phyloP scores from a whole-genome alignment of 805 yeast species.

The Dipodascus albidus region DNA sequence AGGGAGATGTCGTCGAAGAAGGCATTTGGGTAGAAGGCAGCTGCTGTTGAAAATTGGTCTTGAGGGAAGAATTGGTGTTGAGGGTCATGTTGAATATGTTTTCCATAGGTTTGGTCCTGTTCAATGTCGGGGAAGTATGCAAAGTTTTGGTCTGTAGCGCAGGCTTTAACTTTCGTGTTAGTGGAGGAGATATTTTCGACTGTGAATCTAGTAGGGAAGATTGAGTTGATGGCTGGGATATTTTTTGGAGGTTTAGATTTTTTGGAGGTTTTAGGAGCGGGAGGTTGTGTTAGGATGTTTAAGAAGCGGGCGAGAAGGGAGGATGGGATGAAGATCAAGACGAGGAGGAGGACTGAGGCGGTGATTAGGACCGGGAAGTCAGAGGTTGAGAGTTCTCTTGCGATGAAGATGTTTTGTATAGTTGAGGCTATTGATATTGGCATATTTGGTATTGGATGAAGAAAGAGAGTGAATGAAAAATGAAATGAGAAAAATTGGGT shows the following conservation, averaged over 20 bases:
- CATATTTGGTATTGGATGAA: background rate
- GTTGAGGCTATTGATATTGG: background rate
- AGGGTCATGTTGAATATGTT: background rate
- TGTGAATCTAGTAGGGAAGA: background rate
- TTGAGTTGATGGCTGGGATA: background rate
- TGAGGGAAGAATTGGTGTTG: constrained; percentile 2
- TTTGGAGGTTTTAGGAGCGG: background rate
- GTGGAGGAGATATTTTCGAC: background rate
- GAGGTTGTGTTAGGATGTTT: background rate
- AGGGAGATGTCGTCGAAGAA: background rate
- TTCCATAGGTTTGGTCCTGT: background rate
- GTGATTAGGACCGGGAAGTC: background rate
- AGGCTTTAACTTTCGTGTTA: background rate
- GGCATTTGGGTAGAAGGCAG: background rate
- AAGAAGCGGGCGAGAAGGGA: background rate
- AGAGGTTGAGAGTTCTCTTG: background rate
- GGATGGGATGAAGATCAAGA: background rate
- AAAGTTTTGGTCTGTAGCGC: background rate
- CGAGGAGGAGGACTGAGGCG: background rate
- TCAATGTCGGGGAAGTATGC: constrained; percentile 1
- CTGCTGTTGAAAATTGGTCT: constrained; percentile 1
- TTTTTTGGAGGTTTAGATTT: background rate
- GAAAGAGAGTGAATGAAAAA: background rate
- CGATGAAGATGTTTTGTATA: background rate
- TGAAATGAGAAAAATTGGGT: background rate